Evolutionary conservation across 768 basidiomycete species (phyloP).

Genomic region (Collybia sordida): DNA sequence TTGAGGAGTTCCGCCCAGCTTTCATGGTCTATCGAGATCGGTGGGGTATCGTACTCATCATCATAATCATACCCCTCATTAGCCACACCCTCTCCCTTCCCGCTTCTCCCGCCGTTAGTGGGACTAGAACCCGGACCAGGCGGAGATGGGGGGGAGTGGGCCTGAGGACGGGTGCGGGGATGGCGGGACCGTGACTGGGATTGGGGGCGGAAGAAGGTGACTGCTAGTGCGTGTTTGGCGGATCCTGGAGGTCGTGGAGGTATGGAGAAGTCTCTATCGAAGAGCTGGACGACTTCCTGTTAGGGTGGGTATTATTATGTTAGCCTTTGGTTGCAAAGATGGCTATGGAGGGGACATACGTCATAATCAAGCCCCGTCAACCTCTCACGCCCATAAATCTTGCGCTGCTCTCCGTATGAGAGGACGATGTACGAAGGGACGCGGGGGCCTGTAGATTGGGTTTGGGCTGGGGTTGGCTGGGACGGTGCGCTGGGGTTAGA

Average conservation of each 20-base stretch:
- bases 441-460: not conserved
- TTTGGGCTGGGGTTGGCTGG: not conserved
- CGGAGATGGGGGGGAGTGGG: too few species aligned
- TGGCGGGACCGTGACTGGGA: too few species aligned
- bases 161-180: too few species aligned
- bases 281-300: too few species aligned
- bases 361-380: slow-evolving; percentile 1
- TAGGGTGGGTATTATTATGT: too few species aligned
- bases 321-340: too few species aligned
- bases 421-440: slow-evolving; percentile 3
- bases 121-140: too few species aligned
- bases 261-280: too few species aligned
- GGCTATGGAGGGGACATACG: not conserved
- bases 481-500: not conserved
- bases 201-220: slow-evolving; percentile 3
- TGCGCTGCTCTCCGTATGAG: slow-evolving; percentile 2
- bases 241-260: not conserved
- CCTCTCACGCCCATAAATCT: slow-evolving; percentile 7
- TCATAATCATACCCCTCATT: too few species aligned
- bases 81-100: too few species aligned
- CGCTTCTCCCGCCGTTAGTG: too few species aligned
- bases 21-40: slow-evolving; percentile 2
- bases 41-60: not conserved
- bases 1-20: slow-evolving; percentile 1
- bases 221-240: not conserved